A percentile compares a stretch with the other conserved stretches of the same genome.
These are phyloP conservation scores for Limnanthes douglasii DNA, from an alignment of 345 rosid genomes.

Conservation along the genomic window DNA sequence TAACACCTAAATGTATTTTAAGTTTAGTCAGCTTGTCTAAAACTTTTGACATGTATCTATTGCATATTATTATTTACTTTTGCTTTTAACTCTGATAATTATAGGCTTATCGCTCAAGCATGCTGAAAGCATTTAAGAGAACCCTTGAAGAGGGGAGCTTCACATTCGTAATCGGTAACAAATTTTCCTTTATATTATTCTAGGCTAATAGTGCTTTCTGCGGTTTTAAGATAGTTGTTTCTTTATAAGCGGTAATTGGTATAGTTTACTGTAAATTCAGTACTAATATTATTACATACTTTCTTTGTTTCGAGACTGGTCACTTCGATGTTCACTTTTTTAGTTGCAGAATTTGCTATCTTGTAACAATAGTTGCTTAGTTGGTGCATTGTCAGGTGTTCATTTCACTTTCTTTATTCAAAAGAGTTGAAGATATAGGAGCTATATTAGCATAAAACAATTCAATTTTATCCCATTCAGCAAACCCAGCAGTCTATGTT, in stretches of 20 bases:
- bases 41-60: no score
- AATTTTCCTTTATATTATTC: slow-evolving; percentile 8
- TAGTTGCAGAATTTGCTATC: slow-evolving; percentile 4
- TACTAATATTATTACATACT: slow-evolving; percentile 9
- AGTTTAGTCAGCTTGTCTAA: no score
- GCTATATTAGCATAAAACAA: slow-evolving; percentile 11
- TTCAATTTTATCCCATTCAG: slow-evolving; percentile 16
- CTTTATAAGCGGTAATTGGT: slow-evolving; percentile 12
- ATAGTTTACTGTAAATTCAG: slow-evolving; percentile 10
- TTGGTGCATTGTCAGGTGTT: slow-evolving; percentile 11
- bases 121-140: slow-evolving; percentile 88
- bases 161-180: slow-evolving; percentile 80
- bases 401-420: slow-evolving; percentile 8
- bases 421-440: slow-evolving; percentile 12
- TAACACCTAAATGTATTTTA: no score
- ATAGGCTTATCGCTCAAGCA: slow-evolving; percentile 83
- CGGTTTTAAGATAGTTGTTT: slow-evolving; percentile 12
- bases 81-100: background rate
- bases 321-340: slow-evolving; percentile 9
- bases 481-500: slow-evolving; percentile 27
- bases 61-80: no score
- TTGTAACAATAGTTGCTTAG: slow-evolving; percentile 14
- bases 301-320: slow-evolving; percentile 15
- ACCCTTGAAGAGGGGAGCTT: slow-evolving; percentile 86
- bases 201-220: slow-evolving; percentile 6